A percentile compares a stretch with the other conserved stretches of the same genome.
Evolutionary conservation across 495 filamentous ascomycete genomes (phyloP).

Genomic region (Hyaloscypha bicolor): DNA sequence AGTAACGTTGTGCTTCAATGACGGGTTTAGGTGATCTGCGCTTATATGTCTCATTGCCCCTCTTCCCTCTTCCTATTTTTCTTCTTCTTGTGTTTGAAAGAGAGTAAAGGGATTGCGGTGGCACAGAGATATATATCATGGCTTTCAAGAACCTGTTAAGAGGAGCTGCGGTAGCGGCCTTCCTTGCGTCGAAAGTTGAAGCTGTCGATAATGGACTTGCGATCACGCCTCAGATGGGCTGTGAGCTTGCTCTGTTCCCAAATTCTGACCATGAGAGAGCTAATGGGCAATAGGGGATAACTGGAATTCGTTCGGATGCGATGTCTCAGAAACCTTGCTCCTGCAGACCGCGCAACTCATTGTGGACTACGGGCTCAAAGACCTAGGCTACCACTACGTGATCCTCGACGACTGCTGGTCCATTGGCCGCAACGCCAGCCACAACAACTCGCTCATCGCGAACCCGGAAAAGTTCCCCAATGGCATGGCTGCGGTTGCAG

Average conservation of each 20-base stretch:
- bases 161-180: slow-evolving; percentile 9
- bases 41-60: not conserved
- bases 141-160: slow-evolving; percentile 12
- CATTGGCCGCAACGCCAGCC: slow-evolving; percentile 45
- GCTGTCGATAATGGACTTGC: slow-evolving; percentile 35
- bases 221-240: slow-evolving; percentile 34
- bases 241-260: slow-evolving; percentile 7
- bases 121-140: slow-evolving; percentile 6
- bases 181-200: slow-evolving; percentile 13
- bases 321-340: slow-evolving; percentile 51
- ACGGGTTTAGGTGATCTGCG: slow-evolving; percentile 2
- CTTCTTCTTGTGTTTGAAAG: not conserved
- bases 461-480: slow-evolving; percentile 62
- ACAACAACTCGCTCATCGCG: slow-evolving; percentile 53
- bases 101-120: no score
- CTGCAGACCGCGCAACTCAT: slow-evolving; percentile 49
- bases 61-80: not conserved
- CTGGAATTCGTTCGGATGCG: slow-evolving; percentile 59
- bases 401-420: slow-evolving; percentile 70
- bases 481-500: slow-evolving; percentile 60
- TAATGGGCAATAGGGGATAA: slow-evolving; percentile 32
- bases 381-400: slow-evolving; percentile 69
- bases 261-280: not conserved
- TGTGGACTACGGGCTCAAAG: slow-evolving; percentile 55
- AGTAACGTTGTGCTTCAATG: not conserved